A percentile compares a stretch with the other conserved stretches of the same genome.
These are phyloP conservation scores for Phaeosphaeriaceae sp. DNA, from an alignment of 2,329 filamentous ascomycete genomes.

Conservation along the genomic window DNA sequence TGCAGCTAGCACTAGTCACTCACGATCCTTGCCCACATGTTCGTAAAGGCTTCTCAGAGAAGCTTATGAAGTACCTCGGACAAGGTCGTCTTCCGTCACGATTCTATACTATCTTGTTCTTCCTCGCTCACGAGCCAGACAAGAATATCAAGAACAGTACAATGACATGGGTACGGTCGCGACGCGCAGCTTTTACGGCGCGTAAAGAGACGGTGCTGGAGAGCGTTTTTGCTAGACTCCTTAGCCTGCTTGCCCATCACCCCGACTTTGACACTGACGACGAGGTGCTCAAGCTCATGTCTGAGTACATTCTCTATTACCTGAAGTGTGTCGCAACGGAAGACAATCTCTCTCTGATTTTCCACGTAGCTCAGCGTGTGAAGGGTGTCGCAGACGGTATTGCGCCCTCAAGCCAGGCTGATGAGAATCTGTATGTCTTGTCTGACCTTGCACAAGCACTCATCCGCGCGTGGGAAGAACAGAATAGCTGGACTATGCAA, in stretches of 20 bases:
- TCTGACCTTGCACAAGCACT: conserved; percentile 86
- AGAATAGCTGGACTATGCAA: conserved; percentile 84
- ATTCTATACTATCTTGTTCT: conserved; percentile 89
- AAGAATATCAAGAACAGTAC: conserved; percentile 75
- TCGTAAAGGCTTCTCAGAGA: conserved; percentile 78
- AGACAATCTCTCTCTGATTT: conserved; percentile 86
- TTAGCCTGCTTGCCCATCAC: conserved; percentile 91
- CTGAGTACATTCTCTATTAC: conserved; percentile 90
- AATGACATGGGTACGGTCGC: conserved; percentile 87
- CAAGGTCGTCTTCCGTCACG: conserved; percentile 72
- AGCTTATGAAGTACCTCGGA: conserved; percentile 89
- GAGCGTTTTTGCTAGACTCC: conserved; percentile 77
- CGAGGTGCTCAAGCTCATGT: conserved; percentile 78
- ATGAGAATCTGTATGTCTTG: conserved; percentile 81
- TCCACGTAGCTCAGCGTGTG: conserved; percentile 88
- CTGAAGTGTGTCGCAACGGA: conserved; percentile 82
- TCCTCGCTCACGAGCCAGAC: conserved; percentile 89
- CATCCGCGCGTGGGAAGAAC: conserved; percentile 85
- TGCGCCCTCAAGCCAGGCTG: conserved; percentile 58
- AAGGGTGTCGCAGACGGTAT: conserved; percentile 89
- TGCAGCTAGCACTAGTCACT: conserved; percentile 78
- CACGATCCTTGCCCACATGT: conserved; percentile 80
- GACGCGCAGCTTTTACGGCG: conserved; percentile 70
- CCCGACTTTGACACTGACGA: conserved; percentile 75
- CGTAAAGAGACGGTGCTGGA: conserved; percentile 72